These are phyloP conservation scores for Gossypium raimondii DNA, from an alignment of 345 rosid genomes.

Conservation along the genomic window DNA sequence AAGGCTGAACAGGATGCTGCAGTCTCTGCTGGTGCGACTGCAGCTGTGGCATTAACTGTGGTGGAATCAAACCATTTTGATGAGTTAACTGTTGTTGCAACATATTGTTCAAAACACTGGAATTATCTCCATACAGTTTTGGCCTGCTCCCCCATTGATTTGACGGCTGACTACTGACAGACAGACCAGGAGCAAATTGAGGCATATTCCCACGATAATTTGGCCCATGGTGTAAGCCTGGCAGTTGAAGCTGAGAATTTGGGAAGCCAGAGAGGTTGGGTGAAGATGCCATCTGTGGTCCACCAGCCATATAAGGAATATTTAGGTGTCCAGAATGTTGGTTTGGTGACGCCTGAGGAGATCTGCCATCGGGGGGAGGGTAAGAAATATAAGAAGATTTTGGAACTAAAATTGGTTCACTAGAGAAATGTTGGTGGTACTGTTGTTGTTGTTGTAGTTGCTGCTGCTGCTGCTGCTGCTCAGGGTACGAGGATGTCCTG, in stretches of 20 bases:
- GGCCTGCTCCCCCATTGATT: slow-evolving; percentile 68
- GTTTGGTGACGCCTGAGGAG: slow-evolving; percentile 68
- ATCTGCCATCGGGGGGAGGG: slow-evolving; percentile 65
- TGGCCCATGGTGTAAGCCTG: slow-evolving; percentile 56
- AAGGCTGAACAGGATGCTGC: slow-evolving; percentile 59
- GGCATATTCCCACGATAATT: slow-evolving; percentile 60
- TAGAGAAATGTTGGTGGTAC: slow-evolving; percentile 48
- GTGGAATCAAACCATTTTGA: slow-evolving; percentile 68
- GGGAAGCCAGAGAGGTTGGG: slow-evolving; percentile 62
- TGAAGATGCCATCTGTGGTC: slow-evolving; percentile 61
- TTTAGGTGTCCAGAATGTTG: slow-evolving; percentile 47
- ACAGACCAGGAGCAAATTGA: slow-evolving; percentile 50
- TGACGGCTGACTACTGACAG: slow-evolving; percentile 52
- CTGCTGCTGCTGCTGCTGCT: slow-evolving; percentile 67
- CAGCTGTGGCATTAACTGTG: slow-evolving; percentile 53
- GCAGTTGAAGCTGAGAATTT: slow-evolving; percentile 45
- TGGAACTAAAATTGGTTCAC: slow-evolving; percentile 76
- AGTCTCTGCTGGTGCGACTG: slow-evolving; percentile 63
- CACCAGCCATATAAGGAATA: slow-evolving; percentile 52
- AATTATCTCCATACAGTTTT: slow-evolving; percentile 61
- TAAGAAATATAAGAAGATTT: slow-evolving; percentile 61
- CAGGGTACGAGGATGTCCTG: slow-evolving; percentile 76
- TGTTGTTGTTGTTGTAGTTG: slow-evolving; percentile 28
- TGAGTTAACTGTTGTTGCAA: slow-evolving; percentile 59
- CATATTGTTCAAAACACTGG: slow-evolving; percentile 48